Percentiles rank a stretch among this genome's conserved stretches.
phyloP scores from a whole-genome alignment of 352 stramenopile genomes.

The Elongisporangium anandrum region DNA sequence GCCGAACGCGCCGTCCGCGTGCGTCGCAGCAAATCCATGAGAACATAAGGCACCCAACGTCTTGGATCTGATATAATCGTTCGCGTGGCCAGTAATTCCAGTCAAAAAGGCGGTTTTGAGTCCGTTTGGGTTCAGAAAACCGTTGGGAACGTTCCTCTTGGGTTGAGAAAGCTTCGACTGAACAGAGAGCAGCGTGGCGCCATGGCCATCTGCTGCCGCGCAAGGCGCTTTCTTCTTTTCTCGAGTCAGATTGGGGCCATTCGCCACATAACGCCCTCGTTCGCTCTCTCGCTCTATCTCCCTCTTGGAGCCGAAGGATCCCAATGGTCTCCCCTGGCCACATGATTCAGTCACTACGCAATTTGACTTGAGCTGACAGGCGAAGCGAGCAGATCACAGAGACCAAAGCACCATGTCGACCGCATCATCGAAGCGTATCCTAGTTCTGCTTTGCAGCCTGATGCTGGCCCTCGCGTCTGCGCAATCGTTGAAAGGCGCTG shows the following conservation, averaged over 20 bases:
- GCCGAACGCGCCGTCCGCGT: conserved; percentile 79
- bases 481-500: neutral
- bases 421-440: neutral
- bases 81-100: neutral
- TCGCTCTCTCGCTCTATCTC: neutral
- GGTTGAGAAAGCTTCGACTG: neutral
- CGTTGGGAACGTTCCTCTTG: neutral
- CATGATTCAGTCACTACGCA: neutral
- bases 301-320: neutral
- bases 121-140: neutral
- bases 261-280: neutral
- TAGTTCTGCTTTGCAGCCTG: neutral
- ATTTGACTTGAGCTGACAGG: neutral
- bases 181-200: too few species aligned
- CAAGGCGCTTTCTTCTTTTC: neutral
- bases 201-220: neutral
- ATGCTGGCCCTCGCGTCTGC: neutral
- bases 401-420: neutral
- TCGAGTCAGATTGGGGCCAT: neutral
- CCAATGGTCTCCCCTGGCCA: neutral
- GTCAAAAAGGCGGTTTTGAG: neutral
- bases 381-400: too few species aligned
- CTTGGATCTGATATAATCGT: neutral
- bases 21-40: conserved; percentile 17
- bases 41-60: neutral